A percentile compares a stretch with the other conserved stretches of the same genome.
Evolutionary conservation across 176 grass and related monocot genomes (phyloP).

Genomic region (Olyra latifolia): DNA sequence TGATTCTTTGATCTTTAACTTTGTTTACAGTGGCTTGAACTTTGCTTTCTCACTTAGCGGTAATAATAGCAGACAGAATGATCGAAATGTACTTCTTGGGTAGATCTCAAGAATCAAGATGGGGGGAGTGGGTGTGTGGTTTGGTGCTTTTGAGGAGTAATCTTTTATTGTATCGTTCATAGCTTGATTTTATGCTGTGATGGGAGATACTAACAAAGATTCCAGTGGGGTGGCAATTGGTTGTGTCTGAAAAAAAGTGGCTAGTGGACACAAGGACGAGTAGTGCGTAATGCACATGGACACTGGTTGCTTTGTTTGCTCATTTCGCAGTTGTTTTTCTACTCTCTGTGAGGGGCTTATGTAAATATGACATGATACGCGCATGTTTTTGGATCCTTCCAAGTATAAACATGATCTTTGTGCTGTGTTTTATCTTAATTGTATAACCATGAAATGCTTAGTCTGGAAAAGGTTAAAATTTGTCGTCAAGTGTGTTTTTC

Average conservation of each 20-base stretch:
- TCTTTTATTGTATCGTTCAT: slow-evolving; percentile 39
- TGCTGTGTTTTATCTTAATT: background rate
- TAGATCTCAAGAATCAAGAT: slow-evolving; percentile 48
- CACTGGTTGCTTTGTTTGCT: slow-evolving; percentile 39
- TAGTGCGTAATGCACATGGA: slow-evolving; percentile 37
- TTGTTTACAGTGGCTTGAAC: slow-evolving; percentile 7
- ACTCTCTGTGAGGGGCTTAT: slow-evolving; percentile 24
- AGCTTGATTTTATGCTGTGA: slow-evolving; percentile 29
- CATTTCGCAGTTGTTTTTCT: slow-evolving; percentile 20
- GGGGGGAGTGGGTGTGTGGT: slow-evolving; percentile 27
- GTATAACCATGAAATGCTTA: slow-evolving; percentile 4
- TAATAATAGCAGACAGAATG: slow-evolving; percentile 13
- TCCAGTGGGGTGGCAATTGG: slow-evolving; percentile 28
- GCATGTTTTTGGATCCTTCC: slow-evolving; percentile 28
- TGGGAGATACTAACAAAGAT: slow-evolving; percentile 41
- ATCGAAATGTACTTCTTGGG: slow-evolving; percentile 31
- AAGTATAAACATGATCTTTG: slow-evolving; percentile 24
- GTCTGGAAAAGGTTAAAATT: slow-evolving; percentile 3
- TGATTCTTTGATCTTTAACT: slow-evolving; percentile 24
- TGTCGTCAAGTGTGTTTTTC: background rate
- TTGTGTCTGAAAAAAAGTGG: slow-evolving; percentile 35
- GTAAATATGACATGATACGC: slow-evolving; percentile 8
- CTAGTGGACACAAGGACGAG: slow-evolving; percentile 39
- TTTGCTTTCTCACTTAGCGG: slow-evolving; percentile 19
- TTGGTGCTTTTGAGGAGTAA: slow-evolving; percentile 45